Evolutionary conservation across 1,284 basidiomycete genomes (phyloP).

Genomic region (Rhodofomes roseus): DNA sequence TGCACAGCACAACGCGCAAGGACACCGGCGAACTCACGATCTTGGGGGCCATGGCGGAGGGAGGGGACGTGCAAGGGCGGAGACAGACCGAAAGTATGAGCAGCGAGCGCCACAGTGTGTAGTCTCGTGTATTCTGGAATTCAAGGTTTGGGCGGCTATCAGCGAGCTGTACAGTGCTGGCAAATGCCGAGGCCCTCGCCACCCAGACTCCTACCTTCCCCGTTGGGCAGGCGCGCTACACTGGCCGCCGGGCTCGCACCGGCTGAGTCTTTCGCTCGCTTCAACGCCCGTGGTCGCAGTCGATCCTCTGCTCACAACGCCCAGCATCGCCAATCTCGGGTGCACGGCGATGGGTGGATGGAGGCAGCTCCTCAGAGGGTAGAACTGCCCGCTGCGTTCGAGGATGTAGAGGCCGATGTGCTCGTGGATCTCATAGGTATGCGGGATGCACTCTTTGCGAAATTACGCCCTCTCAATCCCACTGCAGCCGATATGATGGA

Average conservation of each 20-base stretch:
- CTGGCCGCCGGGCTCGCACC: not conserved
- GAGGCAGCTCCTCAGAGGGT: conserved; percentile 72
- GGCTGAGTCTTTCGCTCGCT: not conserved
- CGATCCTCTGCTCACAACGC: not conserved
- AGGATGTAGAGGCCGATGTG: conserved; percentile 75
- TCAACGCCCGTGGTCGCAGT: not conserved
- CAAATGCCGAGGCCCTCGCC: conserved; percentile 1
- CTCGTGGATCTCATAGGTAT: conserved; percentile 84
- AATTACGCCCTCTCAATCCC: not conserved
- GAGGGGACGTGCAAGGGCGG: conserved; percentile 23
- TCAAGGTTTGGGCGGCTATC: conserved; percentile 51
- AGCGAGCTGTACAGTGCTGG: conserved; percentile 48
- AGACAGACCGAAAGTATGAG: conserved; percentile 18
- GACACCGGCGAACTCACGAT: conserved; percentile 44
- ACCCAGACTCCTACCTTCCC: conserved; percentile 7
- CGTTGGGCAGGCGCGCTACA: not conserved
- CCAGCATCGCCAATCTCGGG: conserved; percentile 4
- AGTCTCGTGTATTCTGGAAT: conserved; percentile 23
- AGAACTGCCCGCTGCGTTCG: conserved; percentile 70
- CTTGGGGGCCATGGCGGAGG: conserved; percentile 70
- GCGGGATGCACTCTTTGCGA: not conserved
- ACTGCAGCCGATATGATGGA: conserved; percentile 87
- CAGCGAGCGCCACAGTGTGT: conserved; percentile 14
- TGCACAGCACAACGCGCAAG: not conserved
- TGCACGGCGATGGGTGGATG: conserved; percentile 57